Evolutionary conservation across 192 early-diverging fungal species (phyloP).

Genomic region (Backusella tuberculispora): DNA sequence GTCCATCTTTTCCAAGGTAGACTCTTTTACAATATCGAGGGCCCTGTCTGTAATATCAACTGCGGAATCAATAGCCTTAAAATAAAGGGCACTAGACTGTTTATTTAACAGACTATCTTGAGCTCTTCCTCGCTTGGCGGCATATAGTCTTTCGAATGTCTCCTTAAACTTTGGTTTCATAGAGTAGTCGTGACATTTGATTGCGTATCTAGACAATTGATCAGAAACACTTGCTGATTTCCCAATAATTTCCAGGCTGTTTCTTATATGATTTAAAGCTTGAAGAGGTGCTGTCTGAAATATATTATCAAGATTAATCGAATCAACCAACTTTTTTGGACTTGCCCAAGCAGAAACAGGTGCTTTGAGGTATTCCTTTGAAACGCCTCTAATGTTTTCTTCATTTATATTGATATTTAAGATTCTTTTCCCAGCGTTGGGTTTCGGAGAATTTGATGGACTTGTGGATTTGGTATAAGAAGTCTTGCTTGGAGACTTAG

Average conservation of each 20-base stretch:
- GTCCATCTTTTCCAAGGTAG: slow-evolving; percentile 10
- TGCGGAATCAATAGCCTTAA: slow-evolving; percentile 14
- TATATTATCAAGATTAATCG: background rate
- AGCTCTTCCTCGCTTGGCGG: slow-evolving; percentile 17
- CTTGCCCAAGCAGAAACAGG: slow-evolving; percentile 13
- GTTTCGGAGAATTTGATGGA: slow-evolving; percentile 1
- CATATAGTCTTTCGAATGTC: slow-evolving; percentile 22
- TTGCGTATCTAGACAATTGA: slow-evolving; percentile 14
- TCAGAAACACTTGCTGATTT: slow-evolving; percentile 14
- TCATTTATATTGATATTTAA: slow-evolving; percentile 18
- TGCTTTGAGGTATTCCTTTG: slow-evolving; percentile 16
- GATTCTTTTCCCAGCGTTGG: slow-evolving; percentile 14
- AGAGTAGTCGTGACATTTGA: slow-evolving; percentile 16
- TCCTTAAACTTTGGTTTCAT: background rate
- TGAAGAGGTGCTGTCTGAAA: slow-evolving; percentile 15
- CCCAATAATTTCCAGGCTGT: background rate
- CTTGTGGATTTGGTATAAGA: slow-evolving; percentile 5
- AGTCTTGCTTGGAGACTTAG: slow-evolving; percentile 15
- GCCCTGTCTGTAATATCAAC: slow-evolving; percentile 18
- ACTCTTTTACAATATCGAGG: slow-evolving; percentile 20
- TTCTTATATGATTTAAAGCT: slow-evolving; percentile 18
- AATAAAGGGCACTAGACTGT: slow-evolving; percentile 11
- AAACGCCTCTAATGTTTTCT: background rate
- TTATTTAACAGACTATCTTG: slow-evolving; percentile 16
- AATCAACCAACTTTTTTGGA: slow-evolving; percentile 19